phyloP scores from a whole-genome alignment of 2,329 filamentous ascomycete species.

The Knufia petricola region DNA sequence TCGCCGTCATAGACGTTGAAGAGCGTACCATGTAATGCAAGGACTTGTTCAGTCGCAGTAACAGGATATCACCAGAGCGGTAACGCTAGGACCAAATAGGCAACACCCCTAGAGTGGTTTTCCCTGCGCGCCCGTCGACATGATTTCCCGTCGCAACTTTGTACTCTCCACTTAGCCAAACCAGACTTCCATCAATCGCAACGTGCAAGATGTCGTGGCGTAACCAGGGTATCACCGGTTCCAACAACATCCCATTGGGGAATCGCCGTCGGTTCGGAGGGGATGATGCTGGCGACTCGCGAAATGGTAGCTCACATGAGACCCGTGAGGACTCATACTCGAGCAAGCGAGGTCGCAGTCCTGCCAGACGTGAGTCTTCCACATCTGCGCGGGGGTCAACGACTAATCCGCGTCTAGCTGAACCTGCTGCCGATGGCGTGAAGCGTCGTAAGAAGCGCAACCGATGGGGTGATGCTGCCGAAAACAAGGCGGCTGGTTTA shows the following conservation, averaged over 20 bases:
- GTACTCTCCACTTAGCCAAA: not conserved
- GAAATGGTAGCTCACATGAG: conserved; percentile 34
- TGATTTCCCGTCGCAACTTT: not conserved
- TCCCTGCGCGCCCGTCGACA: not conserved
- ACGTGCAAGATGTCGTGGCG: conserved; percentile 52
- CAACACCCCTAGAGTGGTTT: not conserved
- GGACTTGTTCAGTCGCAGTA: no score
- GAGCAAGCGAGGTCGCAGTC: conserved; percentile 85
- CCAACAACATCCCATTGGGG: conserved; percentile 93
- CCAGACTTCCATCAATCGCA: not conserved
- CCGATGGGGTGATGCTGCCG: conserved; percentile 90
- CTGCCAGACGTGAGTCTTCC: conserved; percentile 58
- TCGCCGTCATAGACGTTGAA: no score
- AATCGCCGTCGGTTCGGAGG: conserved; percentile 70
- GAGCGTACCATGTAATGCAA: no score
- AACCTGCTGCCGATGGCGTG: conserved; percentile 59
- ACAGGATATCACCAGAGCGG: no score
- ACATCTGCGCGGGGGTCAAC: conserved; percentile 7
- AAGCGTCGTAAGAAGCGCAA: conserved; percentile 96
- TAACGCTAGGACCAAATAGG: not conserved
- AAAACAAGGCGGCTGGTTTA: conserved; percentile 96
- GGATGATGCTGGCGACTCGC: conserved; percentile 45
- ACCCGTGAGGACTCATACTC: conserved; percentile 40
- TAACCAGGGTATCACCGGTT: conserved; percentile 79
- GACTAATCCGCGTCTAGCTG: conserved; percentile 27